phyloP scores from a whole-genome alignment of 768 basidiomycete species.

The Trametes punicea region DNA sequence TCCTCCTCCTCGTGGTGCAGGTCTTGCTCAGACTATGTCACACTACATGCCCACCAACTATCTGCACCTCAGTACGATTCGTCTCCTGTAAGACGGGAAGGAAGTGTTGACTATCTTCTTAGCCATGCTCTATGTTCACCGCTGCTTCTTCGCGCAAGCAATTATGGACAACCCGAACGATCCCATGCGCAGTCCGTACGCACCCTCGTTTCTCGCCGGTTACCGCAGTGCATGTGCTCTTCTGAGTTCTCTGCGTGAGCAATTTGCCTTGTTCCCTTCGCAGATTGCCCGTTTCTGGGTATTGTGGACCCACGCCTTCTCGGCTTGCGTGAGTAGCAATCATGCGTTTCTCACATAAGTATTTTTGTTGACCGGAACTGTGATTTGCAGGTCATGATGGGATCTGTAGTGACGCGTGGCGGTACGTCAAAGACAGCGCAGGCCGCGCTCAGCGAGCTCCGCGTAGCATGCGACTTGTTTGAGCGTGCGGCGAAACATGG shows the following conservation, averaged over 20 bases:
- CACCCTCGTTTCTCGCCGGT: slow-evolving; percentile 69
- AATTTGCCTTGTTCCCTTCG: slow-evolving; percentile 56
- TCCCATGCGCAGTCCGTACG: slow-evolving; percentile 65
- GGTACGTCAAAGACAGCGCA: slow-evolving; percentile 63
- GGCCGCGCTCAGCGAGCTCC: slow-evolving; percentile 66
- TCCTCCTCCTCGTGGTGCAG: slow-evolving; percentile 43
- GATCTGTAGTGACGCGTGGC: slow-evolving; percentile 72
- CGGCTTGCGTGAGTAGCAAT: slow-evolving; percentile 41
- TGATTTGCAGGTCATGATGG: slow-evolving; percentile 61
- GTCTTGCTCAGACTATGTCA: slow-evolving; percentile 62
- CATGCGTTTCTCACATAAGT: slow-evolving; percentile 50
- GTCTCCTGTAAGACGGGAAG: slow-evolving; percentile 29
- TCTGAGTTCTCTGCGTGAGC: slow-evolving; percentile 45
- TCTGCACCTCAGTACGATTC: slow-evolving; percentile 57
- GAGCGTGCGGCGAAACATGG: slow-evolving; percentile 58
- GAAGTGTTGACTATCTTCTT: slow-evolving; percentile 61
- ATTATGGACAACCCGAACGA: slow-evolving; percentile 63
- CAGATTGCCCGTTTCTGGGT: slow-evolving; percentile 62
- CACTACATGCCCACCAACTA: slow-evolving; percentile 77
- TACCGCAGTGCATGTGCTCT: slow-evolving; percentile 70
- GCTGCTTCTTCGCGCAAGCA: slow-evolving; percentile 68
- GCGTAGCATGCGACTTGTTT: slow-evolving; percentile 61
- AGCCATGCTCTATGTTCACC: slow-evolving; percentile 67
- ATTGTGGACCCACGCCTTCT: slow-evolving; percentile 57
- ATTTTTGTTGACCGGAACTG: slow-evolving; percentile 26